A percentile compares a stretch with the other conserved stretches of the same genome.
These are phyloP conservation scores for Globisporangium barbulae DNA, from an alignment of 352 stramenopile genomes.

Conservation along the genomic window DNA sequence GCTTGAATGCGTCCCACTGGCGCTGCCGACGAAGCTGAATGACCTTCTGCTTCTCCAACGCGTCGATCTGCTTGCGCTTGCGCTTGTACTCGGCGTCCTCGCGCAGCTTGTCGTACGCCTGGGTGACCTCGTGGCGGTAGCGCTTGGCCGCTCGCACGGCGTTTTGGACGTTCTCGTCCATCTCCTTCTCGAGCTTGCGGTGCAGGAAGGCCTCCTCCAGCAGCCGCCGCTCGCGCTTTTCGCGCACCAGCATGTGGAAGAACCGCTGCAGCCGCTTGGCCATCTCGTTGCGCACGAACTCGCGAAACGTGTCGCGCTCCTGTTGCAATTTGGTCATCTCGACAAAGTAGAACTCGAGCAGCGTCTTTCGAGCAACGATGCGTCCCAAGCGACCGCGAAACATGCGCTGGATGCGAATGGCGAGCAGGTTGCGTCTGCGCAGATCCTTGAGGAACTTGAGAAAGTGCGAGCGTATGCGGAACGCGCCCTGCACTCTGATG, in stretches of 20 bases:
- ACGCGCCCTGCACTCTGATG: slow-evolving; percentile 55
- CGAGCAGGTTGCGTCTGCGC: slow-evolving; percentile 35
- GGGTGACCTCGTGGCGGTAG: slow-evolving; percentile 41
- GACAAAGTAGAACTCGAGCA: slow-evolving; percentile 49
- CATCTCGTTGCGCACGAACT: slow-evolving; percentile 34
- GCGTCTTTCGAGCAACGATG: slow-evolving; percentile 26
- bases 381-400: slow-evolving; percentile 59
- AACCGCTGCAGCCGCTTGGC: slow-evolving; percentile 43
- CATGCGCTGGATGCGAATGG: slow-evolving; percentile 52
- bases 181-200: slow-evolving; percentile 37
- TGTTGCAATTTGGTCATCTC: slow-evolving; percentile 54
- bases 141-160: slow-evolving; percentile 27
- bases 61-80: slow-evolving; percentile 47
- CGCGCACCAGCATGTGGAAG: slow-evolving; percentile 29
- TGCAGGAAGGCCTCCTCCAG: slow-evolving; percentile 26
- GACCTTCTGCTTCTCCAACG: slow-evolving; percentile 58
- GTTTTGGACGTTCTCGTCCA: slow-evolving; percentile 35
- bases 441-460: slow-evolving; percentile 38
- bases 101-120: slow-evolving; percentile 49
- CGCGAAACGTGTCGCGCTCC: slow-evolving; percentile 49
- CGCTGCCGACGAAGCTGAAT: slow-evolving; percentile 47
- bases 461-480: slow-evolving; percentile 65
- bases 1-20: slow-evolving; percentile 59
- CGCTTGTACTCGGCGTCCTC: slow-evolving; percentile 42
- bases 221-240: slow-evolving; percentile 17